phyloP scores from a whole-genome alignment of 73 alveolate species.

The Paramecium bursaria region DNA sequence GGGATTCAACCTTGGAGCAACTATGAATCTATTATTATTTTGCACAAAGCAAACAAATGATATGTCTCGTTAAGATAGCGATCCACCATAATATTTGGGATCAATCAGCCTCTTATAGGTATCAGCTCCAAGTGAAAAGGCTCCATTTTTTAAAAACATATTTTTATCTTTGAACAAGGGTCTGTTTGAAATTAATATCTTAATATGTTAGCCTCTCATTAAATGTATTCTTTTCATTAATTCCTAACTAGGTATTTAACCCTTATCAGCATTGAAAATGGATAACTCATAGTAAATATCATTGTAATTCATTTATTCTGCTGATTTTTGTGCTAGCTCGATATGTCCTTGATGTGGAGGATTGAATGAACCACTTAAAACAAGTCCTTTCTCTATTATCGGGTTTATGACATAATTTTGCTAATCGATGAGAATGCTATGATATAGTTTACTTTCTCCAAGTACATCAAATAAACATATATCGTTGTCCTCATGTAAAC shows the following conservation, averaged over 20 bases:
- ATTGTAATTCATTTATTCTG: background rate
- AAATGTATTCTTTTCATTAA: background rate
- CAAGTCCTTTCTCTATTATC: background rate
- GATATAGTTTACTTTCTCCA: background rate
- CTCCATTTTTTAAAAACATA: slow-evolving; percentile 30
- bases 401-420: slow-evolving; percentile 34
- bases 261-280: slow-evolving; percentile 28
- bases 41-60: background rate
- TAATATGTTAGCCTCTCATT: background rate
- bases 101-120: slow-evolving; percentile 27
- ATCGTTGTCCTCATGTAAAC: background rate
- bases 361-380: slow-evolving; percentile 59
- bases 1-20: slow-evolving; percentile 52
- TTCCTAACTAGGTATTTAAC: background rate
- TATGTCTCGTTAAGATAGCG: slow-evolving; percentile 24
- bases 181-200: slow-evolving; percentile 10
- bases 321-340: background rate
- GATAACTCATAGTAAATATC: slow-evolving; percentile 13
- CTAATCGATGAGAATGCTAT: background rate
- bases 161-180: slow-evolving; percentile 48
- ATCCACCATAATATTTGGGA: slow-evolving; percentile 24
- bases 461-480: background rate
- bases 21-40: slow-evolving; percentile 30
- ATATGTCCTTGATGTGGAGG: slow-evolving; percentile 45
- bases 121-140: slow-evolving; percentile 35